Base-by-base conservation (phyloP, 257 asterid species). In the Jaltomata sinuosa region DNA sequence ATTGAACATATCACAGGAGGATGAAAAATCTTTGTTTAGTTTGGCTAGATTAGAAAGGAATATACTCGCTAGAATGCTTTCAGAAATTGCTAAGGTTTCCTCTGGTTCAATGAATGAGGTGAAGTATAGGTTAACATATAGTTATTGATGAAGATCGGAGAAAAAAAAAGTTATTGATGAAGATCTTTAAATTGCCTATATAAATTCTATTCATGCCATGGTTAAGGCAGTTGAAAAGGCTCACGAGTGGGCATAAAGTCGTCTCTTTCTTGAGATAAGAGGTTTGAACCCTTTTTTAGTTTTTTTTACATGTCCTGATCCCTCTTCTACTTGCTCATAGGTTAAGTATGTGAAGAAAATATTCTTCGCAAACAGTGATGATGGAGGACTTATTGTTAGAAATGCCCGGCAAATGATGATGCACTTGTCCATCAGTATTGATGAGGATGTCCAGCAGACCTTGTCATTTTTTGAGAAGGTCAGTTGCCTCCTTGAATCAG, bases 401-500 rank as follows among this genome's bases (percentile, higher is more conserved):
- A 91, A 88, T 88, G 98, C 98, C 84, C 89, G 90, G 85, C 87
- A 93, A 1, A 93, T 96, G 99, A 94, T 96, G 98, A 88, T 88
- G 45, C 90, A 89, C 84, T 88, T 96, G 52, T 94, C 98, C 45
- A 89, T 93, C 86, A 87, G 94, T 40, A 91, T 92, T 5, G 99
- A 93, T 65, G 99, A 96, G 49, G 98, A 94, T 84, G 83, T 96
- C 89, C 99, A 96, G 88, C 98, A 92, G 87, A 96, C 99, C 9
- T 89, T 96, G 79, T 95, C 99, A 22, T 94, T 92, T 87, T 93
- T 96, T 85, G 96, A 96, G 85, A 96, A 94, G 98, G 99, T 94
- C 85, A 47, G 82, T 84, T 42, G 21, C 69, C 71, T 50, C 7
- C 59, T 69, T 84, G 22, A 32, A 64, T 69, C 53, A 21, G 40